Base-by-base conservation (phyloP, 2,329 filamentous ascomycete species). In the Mariannaea elegans region DNA sequence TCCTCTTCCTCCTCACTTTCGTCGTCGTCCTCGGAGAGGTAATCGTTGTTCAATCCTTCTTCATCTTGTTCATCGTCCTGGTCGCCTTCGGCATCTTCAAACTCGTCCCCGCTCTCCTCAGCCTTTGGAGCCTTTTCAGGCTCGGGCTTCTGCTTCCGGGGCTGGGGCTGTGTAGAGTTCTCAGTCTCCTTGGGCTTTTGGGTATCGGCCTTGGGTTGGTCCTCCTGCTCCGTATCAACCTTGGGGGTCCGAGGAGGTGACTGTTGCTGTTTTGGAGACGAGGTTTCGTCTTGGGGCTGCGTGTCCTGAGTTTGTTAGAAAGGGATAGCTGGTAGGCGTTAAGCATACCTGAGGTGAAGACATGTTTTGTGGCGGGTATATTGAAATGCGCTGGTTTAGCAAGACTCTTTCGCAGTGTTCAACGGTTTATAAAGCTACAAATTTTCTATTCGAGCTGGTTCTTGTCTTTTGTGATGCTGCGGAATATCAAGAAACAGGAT, bases 391-490 rank as follows among this genome's bases (percentile, higher is more conserved):
- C 36, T 34, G n/a, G 13, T 54, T 7, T n/a, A n/a, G 5, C 21
- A 6, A 48, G 46, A 24, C 3, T 41, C 36, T 46, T 16, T 14
- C 8, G 14, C 31, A 42, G 29, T 10, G 27, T n/a, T 34, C 19
- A 8, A 32, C n/a, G 10, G 41, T 45, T n/a, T 23, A 12, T 45
- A 53, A 16, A 2, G 36, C 49, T 19, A 36, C 18, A 23, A 14
- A 27, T 14, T 8, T 34, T 16, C 41, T 23, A 56, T 52, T 49
- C 16, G 36, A 56, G 62, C 44, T 46, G 3, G 47, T 38, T 14
- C 31, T 53, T 29, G 59, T 62, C 59, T 68, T 71, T 66, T 66
- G 68, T 67, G 58, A 65, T 58, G 65, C 49, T 61, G 55, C 18
- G 36, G 48, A 32, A 23, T 27, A 47, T n/a, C 41, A 29, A 3